Percentiles rank a stretch among this genome's conserved stretches.
Conservation (phyloP, 345 rosid genomes). For the Eucalyptus dawsonii region DNA sequence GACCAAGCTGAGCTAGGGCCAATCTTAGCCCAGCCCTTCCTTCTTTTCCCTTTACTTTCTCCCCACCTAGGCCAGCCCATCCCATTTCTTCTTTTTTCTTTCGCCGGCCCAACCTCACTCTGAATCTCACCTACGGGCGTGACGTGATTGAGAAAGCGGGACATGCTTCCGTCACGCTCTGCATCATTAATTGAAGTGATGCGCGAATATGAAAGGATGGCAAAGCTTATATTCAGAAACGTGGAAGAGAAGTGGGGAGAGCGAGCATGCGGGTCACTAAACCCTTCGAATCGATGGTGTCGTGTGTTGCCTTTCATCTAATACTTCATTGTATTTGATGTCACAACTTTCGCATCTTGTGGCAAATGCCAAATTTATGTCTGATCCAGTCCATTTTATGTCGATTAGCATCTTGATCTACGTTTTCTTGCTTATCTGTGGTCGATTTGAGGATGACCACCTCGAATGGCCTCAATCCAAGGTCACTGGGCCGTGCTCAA, state of each 20-base stretch:
- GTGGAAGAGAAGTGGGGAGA: neutral
- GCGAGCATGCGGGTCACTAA: neutral
- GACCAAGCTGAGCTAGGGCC: too few species aligned
- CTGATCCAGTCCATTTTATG: too few species aligned
- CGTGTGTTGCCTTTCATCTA: neutral
- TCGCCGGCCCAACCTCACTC: too few species aligned
- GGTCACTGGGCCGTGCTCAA: neutral
- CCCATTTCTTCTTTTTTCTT: too few species aligned
- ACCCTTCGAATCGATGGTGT: neutral
- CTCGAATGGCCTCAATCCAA: neutral
- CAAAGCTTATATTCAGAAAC: neutral
- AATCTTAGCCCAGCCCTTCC: too few species aligned
- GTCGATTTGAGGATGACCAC: neutral
- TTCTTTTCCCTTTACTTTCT: too few species aligned
- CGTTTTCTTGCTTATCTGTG: neutral
- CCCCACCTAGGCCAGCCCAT: too few species aligned
- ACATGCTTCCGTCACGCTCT: neutral
- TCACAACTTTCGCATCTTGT: neutral
- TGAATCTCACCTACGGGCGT: neutral
- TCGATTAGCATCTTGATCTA: neutral
- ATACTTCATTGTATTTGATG: neutral
- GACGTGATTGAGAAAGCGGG: neutral
- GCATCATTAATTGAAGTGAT: fast-evolving
- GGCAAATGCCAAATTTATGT: neutral
- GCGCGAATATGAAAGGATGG: neutral